Evolutionary conservation across 202 grass and related monocot genomes (phyloP).

Genomic region (Hordeum pubiflorum): DNA sequence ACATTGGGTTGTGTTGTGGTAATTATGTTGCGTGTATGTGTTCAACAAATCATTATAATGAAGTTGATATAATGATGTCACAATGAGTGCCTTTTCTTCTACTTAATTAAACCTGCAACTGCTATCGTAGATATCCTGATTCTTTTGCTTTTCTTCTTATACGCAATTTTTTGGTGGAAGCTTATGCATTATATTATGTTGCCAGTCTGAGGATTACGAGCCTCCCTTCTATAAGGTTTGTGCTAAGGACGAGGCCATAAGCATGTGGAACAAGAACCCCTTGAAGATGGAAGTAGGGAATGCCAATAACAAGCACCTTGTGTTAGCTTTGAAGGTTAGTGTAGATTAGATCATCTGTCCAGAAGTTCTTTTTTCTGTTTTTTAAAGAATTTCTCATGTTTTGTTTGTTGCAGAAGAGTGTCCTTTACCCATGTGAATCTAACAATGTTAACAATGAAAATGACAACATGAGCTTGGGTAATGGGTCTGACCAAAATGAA

Average conservation of each 20-base stretch:
- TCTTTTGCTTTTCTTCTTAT: not conserved
- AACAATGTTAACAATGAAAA: conserved; percentile 49
- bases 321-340: conserved; percentile 71
- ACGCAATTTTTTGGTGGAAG: not conserved
- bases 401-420: conserved; percentile 62
- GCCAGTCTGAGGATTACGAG: conserved; percentile 69
- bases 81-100: conserved; percentile 36
- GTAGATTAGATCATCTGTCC: not conserved
- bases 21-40: conserved; percentile 9
- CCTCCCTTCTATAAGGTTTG: conserved; percentile 79
- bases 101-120: not conserved
- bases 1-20: conserved; percentile 4
- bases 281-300: conserved; percentile 81
- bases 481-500: conserved; percentile 50
- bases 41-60: conserved; percentile 83
- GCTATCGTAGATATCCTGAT: not conserved
- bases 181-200: conserved; percentile 7
- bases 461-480: conserved; percentile 68
- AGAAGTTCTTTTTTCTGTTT: not conserved
- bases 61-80: conserved; percentile 79
- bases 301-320: conserved; percentile 81
- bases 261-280: conserved; percentile 68
- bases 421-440: conserved; percentile 90
- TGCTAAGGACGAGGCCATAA: conserved; percentile 51
- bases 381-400: conserved; percentile 25